Conservation (phyloP, 1,284 basidiomycete genomes). For the Violaceomyces palustris region DNA sequence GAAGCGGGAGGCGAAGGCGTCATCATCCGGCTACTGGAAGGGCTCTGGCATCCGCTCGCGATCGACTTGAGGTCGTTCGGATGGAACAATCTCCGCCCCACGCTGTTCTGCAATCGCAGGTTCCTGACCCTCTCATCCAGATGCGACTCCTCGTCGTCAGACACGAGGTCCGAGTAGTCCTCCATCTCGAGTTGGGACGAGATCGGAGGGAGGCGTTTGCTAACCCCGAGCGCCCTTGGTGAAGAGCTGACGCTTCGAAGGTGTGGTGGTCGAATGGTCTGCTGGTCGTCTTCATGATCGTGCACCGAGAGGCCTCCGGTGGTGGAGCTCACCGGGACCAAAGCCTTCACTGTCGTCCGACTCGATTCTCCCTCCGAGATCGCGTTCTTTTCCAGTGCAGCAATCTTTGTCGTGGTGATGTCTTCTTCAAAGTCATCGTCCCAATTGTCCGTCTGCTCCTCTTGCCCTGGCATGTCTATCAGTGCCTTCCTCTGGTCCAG, state of each 20-base stretch:
- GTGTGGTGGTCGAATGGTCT: constrained; percentile 47
- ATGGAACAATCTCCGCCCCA: constrained; percentile 37
- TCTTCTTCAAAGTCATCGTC: constrained; percentile 95
- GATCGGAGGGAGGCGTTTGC: no score
- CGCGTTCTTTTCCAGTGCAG: constrained; percentile 57
- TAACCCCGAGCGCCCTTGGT: no score
- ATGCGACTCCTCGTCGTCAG: constrained; percentile 29
- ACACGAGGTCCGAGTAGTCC: constrained; percentile 55
- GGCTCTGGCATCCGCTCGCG: no score
- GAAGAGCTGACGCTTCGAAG: constrained; percentile 17
- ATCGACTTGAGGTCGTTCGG: constrained; percentile 32
- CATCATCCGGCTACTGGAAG: no score
- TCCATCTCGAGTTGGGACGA: constrained; percentile 4
- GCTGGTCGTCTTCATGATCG: constrained; percentile 53
- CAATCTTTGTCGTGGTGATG: constrained; percentile 76
- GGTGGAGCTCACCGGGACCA: no score
- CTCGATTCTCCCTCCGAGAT: constrained; percentile 6
- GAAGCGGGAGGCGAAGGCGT: no score
- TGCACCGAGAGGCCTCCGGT: background rate
- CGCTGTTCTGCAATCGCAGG: constrained; percentile 28
- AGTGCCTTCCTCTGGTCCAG: constrained; percentile 34
- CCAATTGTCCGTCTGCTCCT: constrained; percentile 79
- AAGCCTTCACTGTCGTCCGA: no score
- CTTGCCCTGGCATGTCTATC: constrained; percentile 58
- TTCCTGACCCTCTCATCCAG: constrained; percentile 32